phyloP scores from a whole-genome alignment of 352 stramenopile species.

The Phytophthora pistaciae region DNA sequence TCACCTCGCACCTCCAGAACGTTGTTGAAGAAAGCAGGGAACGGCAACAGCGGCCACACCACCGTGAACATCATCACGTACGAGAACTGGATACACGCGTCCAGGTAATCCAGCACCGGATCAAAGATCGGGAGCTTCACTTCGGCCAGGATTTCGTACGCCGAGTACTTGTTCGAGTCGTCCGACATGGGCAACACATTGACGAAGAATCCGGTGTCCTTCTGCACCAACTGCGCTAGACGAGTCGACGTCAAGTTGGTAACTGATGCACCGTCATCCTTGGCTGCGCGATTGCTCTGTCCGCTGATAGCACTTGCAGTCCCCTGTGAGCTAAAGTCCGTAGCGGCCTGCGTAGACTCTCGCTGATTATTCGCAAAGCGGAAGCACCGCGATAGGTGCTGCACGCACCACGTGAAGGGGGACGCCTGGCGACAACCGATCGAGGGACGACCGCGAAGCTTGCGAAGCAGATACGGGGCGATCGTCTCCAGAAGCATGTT shows the following conservation, averaged over 20 bases:
- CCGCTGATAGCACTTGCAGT: conserved; percentile 12
- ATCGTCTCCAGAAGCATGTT: conserved; percentile 92
- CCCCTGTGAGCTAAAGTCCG: conserved; percentile 23
- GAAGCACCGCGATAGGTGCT: conserved; percentile 51
- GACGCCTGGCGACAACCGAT: conserved; percentile 71
- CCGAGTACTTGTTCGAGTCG: conserved; percentile 88
- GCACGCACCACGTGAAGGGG: conserved; percentile 64
- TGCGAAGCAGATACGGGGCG: conserved; percentile 84
- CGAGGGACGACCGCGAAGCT: conserved; percentile 72
- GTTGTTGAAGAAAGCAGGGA: conserved; percentile 90
- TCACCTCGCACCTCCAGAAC: conserved; percentile 88
- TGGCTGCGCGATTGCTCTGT: conserved; percentile 10
- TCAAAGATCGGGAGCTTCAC: conserved; percentile 86
- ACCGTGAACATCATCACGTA: conserved; percentile 93
- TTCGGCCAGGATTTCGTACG: conserved; percentile 88
- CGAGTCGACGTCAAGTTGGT: conserved; percentile 71
- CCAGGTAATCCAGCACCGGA: conserved; percentile 88
- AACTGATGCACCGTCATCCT: conserved; percentile 29
- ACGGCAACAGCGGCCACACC: conserved; percentile 88
- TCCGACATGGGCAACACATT: conserved; percentile 77
- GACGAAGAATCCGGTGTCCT: conserved; percentile 75
- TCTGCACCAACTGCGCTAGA: conserved; percentile 71
- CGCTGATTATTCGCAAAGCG: conserved; percentile 35
- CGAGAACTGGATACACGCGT: conserved; percentile 91
- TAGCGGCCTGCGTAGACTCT: conserved; percentile 18